Evolutionary conservation across 768 basidiomycete genomes (phyloP).

Genomic region (Crucibulum laeve): DNA sequence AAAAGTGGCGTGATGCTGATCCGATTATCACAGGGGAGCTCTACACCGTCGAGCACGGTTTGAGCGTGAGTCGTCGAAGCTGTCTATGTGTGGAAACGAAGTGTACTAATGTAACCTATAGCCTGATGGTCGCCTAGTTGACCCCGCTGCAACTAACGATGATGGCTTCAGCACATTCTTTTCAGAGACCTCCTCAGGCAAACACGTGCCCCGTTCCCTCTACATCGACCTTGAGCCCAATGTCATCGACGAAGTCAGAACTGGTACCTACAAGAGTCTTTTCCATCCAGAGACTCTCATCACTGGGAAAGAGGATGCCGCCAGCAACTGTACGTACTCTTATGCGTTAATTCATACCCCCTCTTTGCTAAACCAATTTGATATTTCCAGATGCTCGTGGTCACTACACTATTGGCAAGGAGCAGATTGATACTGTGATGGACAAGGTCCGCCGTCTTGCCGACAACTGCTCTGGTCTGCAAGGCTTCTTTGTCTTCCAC

Average conservation of each 20-base stretch:
- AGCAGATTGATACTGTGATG: constrained; percentile 94
- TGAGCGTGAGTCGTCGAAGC: constrained; percentile 65
- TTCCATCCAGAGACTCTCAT: constrained; percentile 99
- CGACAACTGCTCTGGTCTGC: constrained; percentile 96
- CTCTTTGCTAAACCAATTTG: not conserved
- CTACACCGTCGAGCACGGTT: constrained; percentile 97
- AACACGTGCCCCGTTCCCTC: constrained; percentile 95
- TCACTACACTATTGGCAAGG: constrained; percentile 98
- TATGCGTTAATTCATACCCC: not conserved
- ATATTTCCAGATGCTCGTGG: constrained; percentile 81
- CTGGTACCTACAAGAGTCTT: constrained; percentile 90
- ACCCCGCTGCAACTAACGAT: constrained; percentile 72
- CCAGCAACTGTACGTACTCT: constrained; percentile 85
- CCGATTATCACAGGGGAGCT: constrained; percentile 76
- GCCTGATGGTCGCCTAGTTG: constrained; percentile 92
- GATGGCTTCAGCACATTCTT: constrained; percentile 99
- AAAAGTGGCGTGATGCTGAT: constrained; percentile 34
- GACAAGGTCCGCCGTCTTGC: constrained; percentile 96
- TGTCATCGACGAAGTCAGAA: constrained; percentile 96
- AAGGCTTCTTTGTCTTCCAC: constrained; percentile 99
- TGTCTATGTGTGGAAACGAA: not conserved
- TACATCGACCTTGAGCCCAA: constrained; percentile 98
- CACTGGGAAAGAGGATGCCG: constrained; percentile 98
- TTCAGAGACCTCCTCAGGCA: constrained; percentile 94
- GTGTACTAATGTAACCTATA: constrained; percentile 28